Evolutionary conservation across 164 flowering plant species (phyloP), one percentile per base, ranked within the genome.

Genomic region (Nymphaea thermarum): DNA sequence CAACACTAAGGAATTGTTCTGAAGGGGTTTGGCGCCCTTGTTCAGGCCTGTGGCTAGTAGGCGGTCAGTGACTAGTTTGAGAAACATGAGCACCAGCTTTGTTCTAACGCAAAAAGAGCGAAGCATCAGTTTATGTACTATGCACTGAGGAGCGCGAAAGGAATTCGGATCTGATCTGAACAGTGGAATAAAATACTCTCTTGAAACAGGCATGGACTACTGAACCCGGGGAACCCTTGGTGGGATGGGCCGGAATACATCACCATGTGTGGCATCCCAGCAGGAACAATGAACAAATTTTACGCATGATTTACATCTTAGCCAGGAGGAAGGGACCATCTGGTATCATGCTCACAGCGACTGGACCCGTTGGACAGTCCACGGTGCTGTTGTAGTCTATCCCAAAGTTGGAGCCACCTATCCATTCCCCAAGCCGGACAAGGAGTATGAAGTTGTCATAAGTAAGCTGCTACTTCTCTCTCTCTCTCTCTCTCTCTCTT

Each of bases 261-360:
- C 6, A 83, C 87, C 3, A 85, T 82, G 47, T 83, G 86, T 60
- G 84, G 84, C 0, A 79, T 85, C 6, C 43, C 69, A 69, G 81
- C 87, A 0, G 82, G 87, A 44, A 3, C n/a, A n/a, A n/a, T n/a
- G n/a, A n/a, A n/a, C 44, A 1, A 78, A 65, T 2, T 85, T 77
- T 65, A 77, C n/a, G 3, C 74, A 83, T 60, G 68, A 71, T 59
- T 42, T 82, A 10, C 60, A 55, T 36, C 63, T 83, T 18, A 67
- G 81, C 0, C 7, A 43, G 0, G 85, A 86, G 44, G 83, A 79
- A 73, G 88, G 88, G 2, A 83, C 60, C 16, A 16, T 85, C 0
- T 84, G 88, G 88, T 84, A 84, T 84, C 88, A 84, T 60, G 88
- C 86, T 5, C 86, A 84, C 43, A 85, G 83, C 42, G 84, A 70